Conservation (phyloP, 2,329 filamentous ascomycete genomes). For the Alternaria sp. region DNA sequence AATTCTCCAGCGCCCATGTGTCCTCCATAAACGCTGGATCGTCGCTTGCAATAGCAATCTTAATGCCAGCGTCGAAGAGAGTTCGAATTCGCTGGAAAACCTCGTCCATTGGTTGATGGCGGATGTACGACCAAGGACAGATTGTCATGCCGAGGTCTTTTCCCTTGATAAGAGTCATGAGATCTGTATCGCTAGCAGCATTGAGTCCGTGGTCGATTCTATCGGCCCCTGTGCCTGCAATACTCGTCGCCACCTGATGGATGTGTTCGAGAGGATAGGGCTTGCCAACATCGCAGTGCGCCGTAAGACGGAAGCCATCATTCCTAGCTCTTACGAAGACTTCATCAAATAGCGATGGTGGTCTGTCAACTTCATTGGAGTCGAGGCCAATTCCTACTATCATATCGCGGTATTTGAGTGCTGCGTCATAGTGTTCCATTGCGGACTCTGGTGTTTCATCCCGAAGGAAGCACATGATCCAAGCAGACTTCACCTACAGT, state of each 20-base stretch:
- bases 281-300: conserved; percentile 63
- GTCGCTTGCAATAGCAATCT: conserved; percentile 39
- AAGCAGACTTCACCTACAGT: conserved; percentile 28
- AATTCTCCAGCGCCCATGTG: conserved; percentile 60
- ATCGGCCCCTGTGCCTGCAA: conserved; percentile 45
- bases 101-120: conserved; percentile 49
- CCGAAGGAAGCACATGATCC: conserved; percentile 58
- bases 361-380: conserved; percentile 56
- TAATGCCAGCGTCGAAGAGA: conserved; percentile 54
- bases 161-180: conserved; percentile 46
- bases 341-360: neutral
- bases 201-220: conserved; percentile 58
- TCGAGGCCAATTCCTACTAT: conserved; percentile 59
- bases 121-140: conserved; percentile 55
- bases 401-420: conserved; percentile 48
- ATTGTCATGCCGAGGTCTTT: conserved; percentile 53
- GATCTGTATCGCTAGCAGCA: conserved; percentile 44
- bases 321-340: conserved; percentile 35
- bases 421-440: conserved; percentile 49
- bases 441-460: conserved; percentile 48
- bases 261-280: conserved; percentile 59
- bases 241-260: conserved; percentile 38
- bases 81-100: conserved; percentile 47
- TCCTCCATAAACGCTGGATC: conserved; percentile 62
- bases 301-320: conserved; percentile 59